Percentiles rank a stretch among this genome's conserved stretches.
Evolutionary conservation across 1,284 basidiomycete species (phyloP).

Genomic region (Marasmius oreades): DNA sequence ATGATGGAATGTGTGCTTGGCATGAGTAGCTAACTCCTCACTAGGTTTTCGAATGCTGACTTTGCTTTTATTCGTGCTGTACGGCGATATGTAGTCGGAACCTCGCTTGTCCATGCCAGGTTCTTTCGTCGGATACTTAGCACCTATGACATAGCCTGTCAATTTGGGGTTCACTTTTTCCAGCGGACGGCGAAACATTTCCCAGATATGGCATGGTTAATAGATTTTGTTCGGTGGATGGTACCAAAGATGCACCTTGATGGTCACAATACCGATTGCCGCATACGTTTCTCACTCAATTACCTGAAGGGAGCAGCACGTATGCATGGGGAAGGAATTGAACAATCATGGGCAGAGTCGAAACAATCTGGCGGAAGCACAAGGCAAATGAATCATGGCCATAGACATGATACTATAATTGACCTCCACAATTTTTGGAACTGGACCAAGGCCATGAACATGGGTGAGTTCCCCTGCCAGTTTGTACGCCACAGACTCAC

Average conservation of each 20-base stretch:
- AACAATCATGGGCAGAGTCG: conserved; percentile 16
- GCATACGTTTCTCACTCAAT: neutral
- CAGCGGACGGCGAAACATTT: neutral
- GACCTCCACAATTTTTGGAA: conserved; percentile 22
- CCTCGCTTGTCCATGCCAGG: neutral
- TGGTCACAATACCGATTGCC: conserved; percentile 2
- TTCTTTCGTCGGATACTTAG: neutral
- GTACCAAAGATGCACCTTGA: conserved; percentile 6
- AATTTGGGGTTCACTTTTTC: neutral
- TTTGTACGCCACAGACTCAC: neutral
- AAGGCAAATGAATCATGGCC: conserved; percentile 23
- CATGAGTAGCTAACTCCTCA: neutral
- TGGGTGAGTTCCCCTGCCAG: conserved; percentile 14
- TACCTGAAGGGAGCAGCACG: neutral
- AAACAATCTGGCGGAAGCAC: conserved; percentile 23
- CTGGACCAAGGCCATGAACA: conserved; percentile 12
- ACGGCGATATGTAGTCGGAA: neutral
- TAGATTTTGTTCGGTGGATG: neutral
- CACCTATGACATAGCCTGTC: conserved; percentile 6
- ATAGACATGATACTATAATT: conserved; percentile 22
- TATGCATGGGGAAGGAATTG: conserved; percentile 4
- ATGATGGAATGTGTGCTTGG: neutral
- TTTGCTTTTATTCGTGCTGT: neutral
- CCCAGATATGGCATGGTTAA: neutral
- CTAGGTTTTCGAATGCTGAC: neutral